These are phyloP conservation scores for Mucuna pruriens DNA, from an alignment of 306 rosid species.

Conservation along the genomic window DNA sequence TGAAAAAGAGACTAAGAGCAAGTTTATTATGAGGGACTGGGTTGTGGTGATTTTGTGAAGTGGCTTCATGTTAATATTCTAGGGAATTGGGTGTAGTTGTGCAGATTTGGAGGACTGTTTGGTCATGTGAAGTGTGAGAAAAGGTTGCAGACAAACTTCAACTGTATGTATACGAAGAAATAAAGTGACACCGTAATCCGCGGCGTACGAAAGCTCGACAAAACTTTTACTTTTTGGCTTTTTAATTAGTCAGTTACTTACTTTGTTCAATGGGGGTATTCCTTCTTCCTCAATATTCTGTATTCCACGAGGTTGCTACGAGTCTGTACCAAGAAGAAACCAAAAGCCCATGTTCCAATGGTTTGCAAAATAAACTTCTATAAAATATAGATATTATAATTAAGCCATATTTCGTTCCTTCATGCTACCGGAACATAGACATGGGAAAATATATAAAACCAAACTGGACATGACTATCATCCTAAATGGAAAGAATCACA, in stretches of 20 bases:
- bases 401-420: too few species aligned
- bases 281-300: background rate
- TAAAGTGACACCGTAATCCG: background rate
- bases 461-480: too few species aligned
- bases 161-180: background rate
- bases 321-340: background rate
- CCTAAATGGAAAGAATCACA: too few species aligned
- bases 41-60: constrained; percentile 40
- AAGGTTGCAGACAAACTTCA: background rate
- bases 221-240: background rate
- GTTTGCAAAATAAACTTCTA: too few species aligned
- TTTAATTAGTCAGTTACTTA: background rate
- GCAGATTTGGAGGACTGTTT: too few species aligned
- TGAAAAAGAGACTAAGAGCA: constrained; percentile 50
- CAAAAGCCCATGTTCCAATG: too few species aligned
- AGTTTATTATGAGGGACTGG: constrained; percentile 35
- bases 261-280: background rate
- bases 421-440: too few species aligned
- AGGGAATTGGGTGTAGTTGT: background rate
- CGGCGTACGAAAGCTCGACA: constrained; percentile 17
- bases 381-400: too few species aligned
- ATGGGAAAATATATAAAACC: too few species aligned
- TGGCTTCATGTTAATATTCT: constrained; percentile 42
- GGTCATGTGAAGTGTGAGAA: too few species aligned
- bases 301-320: constrained; percentile 11